Evolutionary conservation across 2,329 filamentous ascomycete genomes (phyloP).

Genomic region (Cadophora sp.): DNA sequence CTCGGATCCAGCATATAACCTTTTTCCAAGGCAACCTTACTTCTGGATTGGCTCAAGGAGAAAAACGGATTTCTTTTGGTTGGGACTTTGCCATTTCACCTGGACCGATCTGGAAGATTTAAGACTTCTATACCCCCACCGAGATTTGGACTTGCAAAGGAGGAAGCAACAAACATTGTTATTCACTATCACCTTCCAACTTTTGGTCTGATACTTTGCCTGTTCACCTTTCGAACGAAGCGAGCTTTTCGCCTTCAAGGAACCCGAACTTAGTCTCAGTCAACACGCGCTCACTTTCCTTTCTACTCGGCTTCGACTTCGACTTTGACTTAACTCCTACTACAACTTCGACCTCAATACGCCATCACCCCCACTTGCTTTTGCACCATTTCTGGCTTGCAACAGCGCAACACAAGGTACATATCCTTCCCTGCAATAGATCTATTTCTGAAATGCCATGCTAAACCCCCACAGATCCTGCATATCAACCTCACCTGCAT

Average conservation of each 20-base stretch:
- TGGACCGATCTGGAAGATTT: neutral
- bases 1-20: slow-evolving; percentile 1
- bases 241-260: neutral
- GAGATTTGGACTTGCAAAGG: neutral
- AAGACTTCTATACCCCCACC: neutral
- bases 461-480: slow-evolving; percentile 1
- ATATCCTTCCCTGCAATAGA: neutral
- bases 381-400: neutral
- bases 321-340: neutral
- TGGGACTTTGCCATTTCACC: neutral
- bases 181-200: neutral
- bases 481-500: neutral
- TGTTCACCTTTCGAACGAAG: neutral
- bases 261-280: neutral
- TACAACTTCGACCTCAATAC: neutral
- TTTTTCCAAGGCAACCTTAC: neutral
- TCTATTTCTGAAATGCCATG: neutral
- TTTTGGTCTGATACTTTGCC: neutral
- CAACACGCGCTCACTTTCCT: neutral
- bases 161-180: slow-evolving; percentile 7
- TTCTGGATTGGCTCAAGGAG: neutral
- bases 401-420: neutral
- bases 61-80: neutral
- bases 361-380: neutral
- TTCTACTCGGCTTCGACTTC: neutral